Evolutionary conservation across 139 green algal genomes (phyloP).

Genomic region (Ulvella scutata): DNA sequence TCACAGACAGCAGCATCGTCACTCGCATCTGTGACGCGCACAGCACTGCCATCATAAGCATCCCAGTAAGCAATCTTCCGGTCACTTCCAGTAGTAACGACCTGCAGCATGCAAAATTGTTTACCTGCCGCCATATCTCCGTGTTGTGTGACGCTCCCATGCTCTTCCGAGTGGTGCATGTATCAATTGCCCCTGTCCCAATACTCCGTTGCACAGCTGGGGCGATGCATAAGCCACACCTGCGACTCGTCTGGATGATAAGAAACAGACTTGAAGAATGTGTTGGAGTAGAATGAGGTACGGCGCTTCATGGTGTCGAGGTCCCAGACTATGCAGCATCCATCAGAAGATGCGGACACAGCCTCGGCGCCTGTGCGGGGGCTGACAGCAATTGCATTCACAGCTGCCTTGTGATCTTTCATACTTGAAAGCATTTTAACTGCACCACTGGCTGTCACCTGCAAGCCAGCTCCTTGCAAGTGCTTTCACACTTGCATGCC

Average conservation of each 20-base stretch:
- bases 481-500: background rate
- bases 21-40: conserved; percentile 62
- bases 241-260: conserved; percentile 69
- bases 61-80: conserved; percentile 85
- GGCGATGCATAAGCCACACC: conserved; percentile 31
- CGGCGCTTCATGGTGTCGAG: conserved; percentile 42
- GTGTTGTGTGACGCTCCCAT: no score
- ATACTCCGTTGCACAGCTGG: conserved; percentile 4
- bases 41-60: conserved; percentile 61
- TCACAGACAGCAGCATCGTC: conserved; percentile 36
- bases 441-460: background rate
- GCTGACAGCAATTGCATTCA: conserved; percentile 44
- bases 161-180: background rate
- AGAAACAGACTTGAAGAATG: conserved; percentile 55
- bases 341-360: conserved; percentile 57
- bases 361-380: background rate
- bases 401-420: conserved; percentile 69
- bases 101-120: conserved; percentile 17
- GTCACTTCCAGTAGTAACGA: conserved; percentile 57
- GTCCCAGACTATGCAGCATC: conserved; percentile 80
- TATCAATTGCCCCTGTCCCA: background rate
- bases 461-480: background rate
- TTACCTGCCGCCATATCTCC: no score
- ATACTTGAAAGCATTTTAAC: conserved; percentile 20
- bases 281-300: conserved; percentile 57